Base-by-base conservation (phyloP, 768 basidiomycete species). In the Pisolithus sp. region DNA sequence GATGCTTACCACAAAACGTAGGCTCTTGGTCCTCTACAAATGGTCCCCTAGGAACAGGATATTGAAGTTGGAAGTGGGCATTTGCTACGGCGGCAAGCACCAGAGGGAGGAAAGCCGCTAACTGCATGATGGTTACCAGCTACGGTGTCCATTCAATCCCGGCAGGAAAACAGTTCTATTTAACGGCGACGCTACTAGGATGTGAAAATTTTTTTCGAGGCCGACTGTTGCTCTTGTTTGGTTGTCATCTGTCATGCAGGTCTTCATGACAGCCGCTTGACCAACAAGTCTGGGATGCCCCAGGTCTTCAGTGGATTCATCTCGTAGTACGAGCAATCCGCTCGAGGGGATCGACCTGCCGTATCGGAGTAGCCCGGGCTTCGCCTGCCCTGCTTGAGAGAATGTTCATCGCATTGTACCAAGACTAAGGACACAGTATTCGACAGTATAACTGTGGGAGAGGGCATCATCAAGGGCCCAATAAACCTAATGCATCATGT, bases 1-100 rank as follows among this genome's bases (percentile, higher is more conserved):
- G 7, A 2, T 21, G 65, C 77, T 39, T 55, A 86, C 87, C 88
- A 61, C 91, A 91, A 62, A 88, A 86, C 2, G 59, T 68, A 12
- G 74, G 72, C 56, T 88, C 85, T 15, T 73, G 59, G 48, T 76
- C 69, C 50, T 83, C 76, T 49, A 75, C 75, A 63, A 93, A 93
- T 0, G 58, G 62, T 2, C 91, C 92, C 44, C 91, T 76, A 10
- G 88, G 83, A 1, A 72, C 57, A 17, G 91, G 92, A 65, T 80
- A 92, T 59, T 84, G 78, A 40, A 93, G 73, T 57, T 86, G 83
- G 70, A 93, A 93, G 67, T 94, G 91, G 7, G 88, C 89, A 45
- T 70, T 72, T 28, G 72, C 82, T 39, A 70, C 64, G 31, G 75
- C 60, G 13, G 71, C 67, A 21, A 78, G 64, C 34, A 65, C 59